phyloP scores from a whole-genome alignment of 495 filamentous ascomycete genomes.

The Ascobolus immersus region DNA sequence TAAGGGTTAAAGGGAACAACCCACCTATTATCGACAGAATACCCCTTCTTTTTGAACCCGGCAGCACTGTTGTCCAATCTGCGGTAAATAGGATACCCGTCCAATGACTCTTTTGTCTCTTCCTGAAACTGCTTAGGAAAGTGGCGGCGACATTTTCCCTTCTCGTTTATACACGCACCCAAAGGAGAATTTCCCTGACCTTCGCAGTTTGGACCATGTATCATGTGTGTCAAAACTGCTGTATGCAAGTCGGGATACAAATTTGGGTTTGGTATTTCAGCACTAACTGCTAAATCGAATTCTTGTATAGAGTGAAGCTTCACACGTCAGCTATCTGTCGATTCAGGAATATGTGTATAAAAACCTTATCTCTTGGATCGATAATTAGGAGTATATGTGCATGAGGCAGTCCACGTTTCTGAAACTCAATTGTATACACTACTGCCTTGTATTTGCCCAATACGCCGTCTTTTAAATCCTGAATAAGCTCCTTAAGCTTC shows the following conservation, averaged over 20 bases:
- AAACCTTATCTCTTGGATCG: not conserved
- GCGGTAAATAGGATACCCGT: not conserved
- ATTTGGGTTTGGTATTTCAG: too few relatives aligned
- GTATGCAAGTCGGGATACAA: too few relatives aligned
- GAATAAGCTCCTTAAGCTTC: conserved; percentile 6
- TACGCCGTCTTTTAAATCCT: conserved; percentile 3
- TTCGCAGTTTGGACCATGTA: too few relatives aligned
- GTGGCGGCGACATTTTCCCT: too few relatives aligned
- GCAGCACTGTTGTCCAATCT: too few relatives aligned
- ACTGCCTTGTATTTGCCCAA: conserved; percentile 4
- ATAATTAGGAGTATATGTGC: conserved; percentile 4
- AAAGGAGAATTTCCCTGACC: too few relatives aligned
- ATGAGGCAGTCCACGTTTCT: conserved; percentile 7
- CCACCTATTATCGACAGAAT: conserved; percentile 5
- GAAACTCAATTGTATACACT: conserved; percentile 8
- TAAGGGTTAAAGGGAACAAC: conserved; percentile 8
- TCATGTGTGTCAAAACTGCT: too few relatives aligned
- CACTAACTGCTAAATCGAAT: too few relatives aligned
- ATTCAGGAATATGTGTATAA: too few relatives aligned
- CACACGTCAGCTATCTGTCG: too few relatives aligned
- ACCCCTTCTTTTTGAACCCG: not conserved
- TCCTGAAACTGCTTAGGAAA: not conserved
- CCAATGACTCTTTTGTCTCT: not conserved
- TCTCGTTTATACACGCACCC: too few relatives aligned
- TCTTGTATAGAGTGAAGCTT: too few relatives aligned